Evolutionary conservation across 371 early-diverging fungal species (phyloP), one percentile per base, ranked within the genome.

Genomic region (Rhizopus microsporus): DNA sequence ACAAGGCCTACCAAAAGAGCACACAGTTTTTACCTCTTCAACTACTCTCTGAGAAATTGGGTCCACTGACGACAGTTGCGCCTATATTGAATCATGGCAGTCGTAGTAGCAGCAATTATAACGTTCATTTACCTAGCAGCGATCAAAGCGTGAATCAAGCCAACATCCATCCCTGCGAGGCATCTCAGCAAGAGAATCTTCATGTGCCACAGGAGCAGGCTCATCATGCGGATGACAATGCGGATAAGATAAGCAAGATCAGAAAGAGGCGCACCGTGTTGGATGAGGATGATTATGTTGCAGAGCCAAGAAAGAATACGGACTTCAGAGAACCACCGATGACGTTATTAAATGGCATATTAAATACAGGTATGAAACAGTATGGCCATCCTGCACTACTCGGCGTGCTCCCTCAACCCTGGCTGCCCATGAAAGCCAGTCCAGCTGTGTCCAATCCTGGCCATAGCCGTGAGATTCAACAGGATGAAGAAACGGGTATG

Each of bases 241-340:
- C 34, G 12, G 33, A 43, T 3, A 40, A 34, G 7, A 50, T 53
- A 4, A 48, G 16, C 30, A 39, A 44, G 32, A 53, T 45, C 15
- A 50, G 67, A 54, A 59, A 67, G 16, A 53, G 74, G 13, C 74
- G 79, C 10, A 79, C 79, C 2, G 80, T 77, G 0, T 54, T 83
- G 16, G 87, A 88, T 23, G 85, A 89, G 37, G 88, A 89, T 47
- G 87, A 90, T 50, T 90, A 88, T 54, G 80, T 77, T 10, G 88
- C 90, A 2, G 82, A 63, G 29, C 80, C 84, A 2, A 77, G 78
- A 56, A 67, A 74, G 39, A 65, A 77, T 45, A 86, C 88, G 0
- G 87, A 88, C 60, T 88, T 84, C 54, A 69, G 60, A 52, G 85
- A 90, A 60, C 84, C 89, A 12, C 89, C 89, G 5, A 92, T 92